Conservation (phyloP, 2,329 filamentous ascomycete genomes). For the Hirsutella thompsonii region DNA sequence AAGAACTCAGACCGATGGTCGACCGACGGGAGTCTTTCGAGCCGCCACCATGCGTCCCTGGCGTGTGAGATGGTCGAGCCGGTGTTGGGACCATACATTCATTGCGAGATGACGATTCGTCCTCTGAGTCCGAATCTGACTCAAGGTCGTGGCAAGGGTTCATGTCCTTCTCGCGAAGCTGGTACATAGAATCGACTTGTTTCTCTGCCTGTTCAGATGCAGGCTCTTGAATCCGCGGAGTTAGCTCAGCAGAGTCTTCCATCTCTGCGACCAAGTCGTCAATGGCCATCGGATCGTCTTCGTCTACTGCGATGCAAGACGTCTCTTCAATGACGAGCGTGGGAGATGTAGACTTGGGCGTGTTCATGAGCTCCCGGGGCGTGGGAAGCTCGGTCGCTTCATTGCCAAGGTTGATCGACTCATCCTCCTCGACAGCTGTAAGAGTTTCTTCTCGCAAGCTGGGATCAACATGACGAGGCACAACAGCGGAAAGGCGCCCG, state of each 20-base stretch:
- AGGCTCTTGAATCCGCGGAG: neutral
- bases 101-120: constrained; percentile 25
- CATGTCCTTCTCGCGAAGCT: constrained; percentile 35
- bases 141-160: constrained; percentile 27
- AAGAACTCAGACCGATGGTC: constrained; percentile 45
- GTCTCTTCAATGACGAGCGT: neutral
- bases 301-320: neutral
- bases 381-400: neutral
- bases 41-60: neutral
- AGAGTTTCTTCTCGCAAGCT: constrained; percentile 19
- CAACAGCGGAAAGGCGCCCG: constrained; percentile 30
- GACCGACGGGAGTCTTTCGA: constrained; percentile 10
- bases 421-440: constrained; percentile 15
- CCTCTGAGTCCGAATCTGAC: constrained; percentile 43
- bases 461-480: constrained; percentile 29
- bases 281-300: constrained; percentile 11
- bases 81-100: constrained; percentile 28
- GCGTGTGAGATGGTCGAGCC: constrained; percentile 10
- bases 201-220: neutral
- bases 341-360: neutral
- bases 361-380: neutral
- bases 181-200: constrained; percentile 11
- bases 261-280: constrained; percentile 9
- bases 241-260: constrained; percentile 6
- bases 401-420: constrained; percentile 1